phyloP scores from a whole-genome alignment of 129 eudicot genomes.

The Deinandra increscens region DNA sequence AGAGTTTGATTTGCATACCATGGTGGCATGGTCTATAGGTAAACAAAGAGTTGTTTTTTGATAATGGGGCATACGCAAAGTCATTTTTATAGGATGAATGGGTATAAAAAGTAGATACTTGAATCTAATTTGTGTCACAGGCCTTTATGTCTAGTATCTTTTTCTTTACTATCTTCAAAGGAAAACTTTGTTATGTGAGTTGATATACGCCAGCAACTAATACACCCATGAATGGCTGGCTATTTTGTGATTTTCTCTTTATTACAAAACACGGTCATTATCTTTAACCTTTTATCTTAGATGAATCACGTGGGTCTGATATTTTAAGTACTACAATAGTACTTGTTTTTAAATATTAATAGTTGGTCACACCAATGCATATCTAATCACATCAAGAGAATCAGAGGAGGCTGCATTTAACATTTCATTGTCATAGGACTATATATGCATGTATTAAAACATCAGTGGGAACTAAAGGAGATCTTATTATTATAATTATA shows the following conservation, averaged over 20 bases:
- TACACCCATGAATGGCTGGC: background rate
- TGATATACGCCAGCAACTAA: background rate
- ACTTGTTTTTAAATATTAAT: conserved; percentile 21
- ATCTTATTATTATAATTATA: background rate
- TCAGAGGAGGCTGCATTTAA: background rate
- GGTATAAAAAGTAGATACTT: background rate
- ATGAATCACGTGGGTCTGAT: conserved; percentile 1
- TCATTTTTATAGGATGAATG: background rate
- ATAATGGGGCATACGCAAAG: background rate
- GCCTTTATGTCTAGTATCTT: background rate
- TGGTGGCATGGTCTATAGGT: background rate
- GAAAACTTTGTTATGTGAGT: background rate
- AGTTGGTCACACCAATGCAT: conserved; percentile 24
- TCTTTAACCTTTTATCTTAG: conserved; percentile 16
- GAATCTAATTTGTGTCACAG: background rate
- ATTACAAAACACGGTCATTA: conserved; percentile 20
- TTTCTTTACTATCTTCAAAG: background rate
- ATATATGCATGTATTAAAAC: no score
- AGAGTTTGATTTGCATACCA: background rate
- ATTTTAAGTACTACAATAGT: conserved; percentile 28
- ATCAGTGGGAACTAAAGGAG: no score
- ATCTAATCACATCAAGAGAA: conserved; percentile 27
- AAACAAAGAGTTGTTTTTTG: background rate
- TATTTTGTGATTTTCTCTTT: background rate
- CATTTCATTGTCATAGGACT: background rate